Percentiles rank a stretch among this genome's conserved stretches.
Conservation (phyloP, 164 flowering plant genomes). For the Vitis cinerea region DNA sequence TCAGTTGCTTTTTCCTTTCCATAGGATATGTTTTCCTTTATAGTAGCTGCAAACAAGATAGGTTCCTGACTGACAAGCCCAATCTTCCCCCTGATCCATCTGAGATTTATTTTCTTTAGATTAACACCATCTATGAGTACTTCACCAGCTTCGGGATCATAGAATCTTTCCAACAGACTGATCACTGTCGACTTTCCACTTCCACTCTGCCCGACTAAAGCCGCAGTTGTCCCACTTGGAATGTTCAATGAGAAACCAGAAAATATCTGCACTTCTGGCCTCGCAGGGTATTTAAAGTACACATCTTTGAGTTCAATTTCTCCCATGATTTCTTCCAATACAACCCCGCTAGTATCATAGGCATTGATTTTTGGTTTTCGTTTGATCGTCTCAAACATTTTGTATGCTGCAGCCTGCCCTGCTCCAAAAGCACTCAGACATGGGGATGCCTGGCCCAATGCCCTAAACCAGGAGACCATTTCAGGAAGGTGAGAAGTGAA, state of each 20-base stretch:
- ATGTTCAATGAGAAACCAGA: conserved; percentile 10
- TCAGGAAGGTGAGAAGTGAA: no score
- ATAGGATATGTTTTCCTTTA: conserved; percentile 21
- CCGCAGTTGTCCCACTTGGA: conserved; percentile 17
- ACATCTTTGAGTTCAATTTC: conserved; percentile 17
- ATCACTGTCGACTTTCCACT: conserved; percentile 12
- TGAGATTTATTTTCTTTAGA: conserved; percentile 13
- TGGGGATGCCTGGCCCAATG: conserved; percentile 24
- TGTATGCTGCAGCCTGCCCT: conserved; percentile 27
- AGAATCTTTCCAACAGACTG: conserved; percentile 15
- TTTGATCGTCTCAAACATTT: conserved; percentile 25
- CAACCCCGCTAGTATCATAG: conserved; percentile 12
- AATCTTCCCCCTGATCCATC: conserved; percentile 24
- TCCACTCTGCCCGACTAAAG: conserved; percentile 23
- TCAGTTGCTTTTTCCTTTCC: conserved; percentile 24
- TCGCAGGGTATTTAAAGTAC: conserved; percentile 17
- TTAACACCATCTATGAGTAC: conserved; percentile 15
- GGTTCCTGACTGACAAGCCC: conserved; percentile 30
- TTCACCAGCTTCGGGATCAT: conserved; percentile 17
- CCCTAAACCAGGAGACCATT: conserved; percentile 12
- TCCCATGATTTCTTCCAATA: conserved; percentile 14
- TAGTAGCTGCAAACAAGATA: conserved; percentile 16
- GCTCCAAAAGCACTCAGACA: conserved; percentile 26
- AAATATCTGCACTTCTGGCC: conserved; percentile 19
- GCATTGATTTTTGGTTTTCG: conserved; percentile 23